Evolutionary conservation across 306 rosid genomes (phyloP).

Genomic region (Acacia confusa): DNA sequence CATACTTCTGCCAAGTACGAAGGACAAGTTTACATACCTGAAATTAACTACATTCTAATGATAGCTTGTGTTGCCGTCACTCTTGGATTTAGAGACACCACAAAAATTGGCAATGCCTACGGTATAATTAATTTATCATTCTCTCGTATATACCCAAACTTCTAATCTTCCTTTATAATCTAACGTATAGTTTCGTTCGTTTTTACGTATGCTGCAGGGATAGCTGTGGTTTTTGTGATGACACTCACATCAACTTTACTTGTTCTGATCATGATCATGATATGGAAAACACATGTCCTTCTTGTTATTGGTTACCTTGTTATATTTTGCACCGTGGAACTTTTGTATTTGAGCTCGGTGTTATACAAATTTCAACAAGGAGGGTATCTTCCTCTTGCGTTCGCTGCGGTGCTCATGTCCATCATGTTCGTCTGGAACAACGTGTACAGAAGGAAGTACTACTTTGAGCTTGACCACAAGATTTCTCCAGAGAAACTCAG

Average conservation of each 20-base stretch:
- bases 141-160: background rate
- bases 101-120: conserved; percentile 72
- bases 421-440: conserved; percentile 77
- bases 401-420: conserved; percentile 52
- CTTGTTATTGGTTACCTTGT: conserved; percentile 49
- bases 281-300: conserved; percentile 71
- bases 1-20: conserved; percentile 69
- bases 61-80: conserved; percentile 70
- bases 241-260: conserved; percentile 65
- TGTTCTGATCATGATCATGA: conserved; percentile 75
- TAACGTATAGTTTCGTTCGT: conserved; percentile 7
- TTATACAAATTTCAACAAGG: conserved; percentile 83
- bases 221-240: conserved; percentile 95
- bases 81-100: conserved; percentile 49
- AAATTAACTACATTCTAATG: conserved; percentile 70
- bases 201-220: conserved; percentile 47
- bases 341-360: conserved; percentile 66
- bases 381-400: conserved; percentile 81
- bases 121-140: conserved; percentile 39
- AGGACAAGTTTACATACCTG: conserved; percentile 83
- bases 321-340: conserved; percentile 58
- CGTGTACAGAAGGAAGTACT: conserved; percentile 63
- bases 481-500: conserved; percentile 50
- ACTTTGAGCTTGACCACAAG: conserved; percentile 57
- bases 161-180: background rate